Evolutionary conservation across 2,329 filamentous ascomycete species (phyloP).

Genomic region (Pseudonectria buxi): DNA sequence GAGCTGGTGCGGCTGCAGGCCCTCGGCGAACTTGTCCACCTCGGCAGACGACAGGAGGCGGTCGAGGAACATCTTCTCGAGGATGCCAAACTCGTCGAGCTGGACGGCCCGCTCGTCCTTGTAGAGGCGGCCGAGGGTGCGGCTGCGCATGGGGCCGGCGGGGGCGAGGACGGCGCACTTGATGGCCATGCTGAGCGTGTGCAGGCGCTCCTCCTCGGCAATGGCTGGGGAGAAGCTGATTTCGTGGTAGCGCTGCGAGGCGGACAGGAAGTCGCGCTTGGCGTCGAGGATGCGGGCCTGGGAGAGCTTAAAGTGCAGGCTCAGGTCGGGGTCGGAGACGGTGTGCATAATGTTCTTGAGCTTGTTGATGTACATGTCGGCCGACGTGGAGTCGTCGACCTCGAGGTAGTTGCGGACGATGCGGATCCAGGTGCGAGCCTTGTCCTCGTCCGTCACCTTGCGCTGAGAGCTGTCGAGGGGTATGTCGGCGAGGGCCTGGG

Average conservation of each 20-base stretch:
- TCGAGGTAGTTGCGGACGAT: conserved; percentile 93
- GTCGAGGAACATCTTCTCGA: conserved; percentile 97
- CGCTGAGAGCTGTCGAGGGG: conserved; percentile 86
- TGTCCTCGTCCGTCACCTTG: conserved; percentile 72
- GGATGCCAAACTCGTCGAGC: conserved; percentile 74
- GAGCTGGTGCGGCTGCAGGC: conserved; percentile 79
- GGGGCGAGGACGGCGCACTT: conserved; percentile 89
- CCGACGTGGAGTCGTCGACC: conserved; percentile 80
- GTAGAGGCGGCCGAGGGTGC: conserved; percentile 76
- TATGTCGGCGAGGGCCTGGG: conserved; percentile 72
- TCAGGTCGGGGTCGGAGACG: conserved; percentile 65
- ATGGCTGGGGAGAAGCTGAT: conserved; percentile 73
- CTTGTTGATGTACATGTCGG: conserved; percentile 85
- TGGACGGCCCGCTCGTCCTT: conserved; percentile 80
- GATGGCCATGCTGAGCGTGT: conserved; percentile 79
- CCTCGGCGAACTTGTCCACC: conserved; percentile 76
- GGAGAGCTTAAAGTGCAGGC: conserved; percentile 80
- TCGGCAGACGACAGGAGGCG: conserved; percentile 74
- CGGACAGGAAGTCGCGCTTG: conserved; percentile 81
- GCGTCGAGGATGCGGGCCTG: conserved; percentile 92
- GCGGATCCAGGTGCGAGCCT: conserved; percentile 81
- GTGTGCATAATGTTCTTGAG: conserved; percentile 87
- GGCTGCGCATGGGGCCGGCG: conserved; percentile 76
- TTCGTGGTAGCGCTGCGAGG: conserved; percentile 79
- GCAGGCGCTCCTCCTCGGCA: conserved; percentile 78